Conservation (phyloP, 2,329 filamentous ascomycete species). For the Fusarium begoniae region DNA sequence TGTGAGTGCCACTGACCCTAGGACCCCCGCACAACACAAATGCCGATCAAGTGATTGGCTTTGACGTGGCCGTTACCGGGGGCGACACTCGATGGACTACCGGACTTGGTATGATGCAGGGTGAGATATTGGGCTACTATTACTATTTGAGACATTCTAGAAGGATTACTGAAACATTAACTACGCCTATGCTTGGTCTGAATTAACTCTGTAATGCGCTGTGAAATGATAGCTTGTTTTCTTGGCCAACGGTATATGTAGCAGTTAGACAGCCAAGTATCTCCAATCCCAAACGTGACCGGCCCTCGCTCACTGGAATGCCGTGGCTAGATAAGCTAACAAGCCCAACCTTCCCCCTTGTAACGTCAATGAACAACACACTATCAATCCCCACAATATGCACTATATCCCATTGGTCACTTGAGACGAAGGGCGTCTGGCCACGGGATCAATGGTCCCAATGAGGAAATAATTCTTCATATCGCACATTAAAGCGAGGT, state of each 20-base stretch:
- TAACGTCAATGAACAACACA: not conserved
- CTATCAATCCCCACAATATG: not conserved
- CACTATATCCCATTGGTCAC: not conserved
- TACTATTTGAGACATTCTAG: not conserved
- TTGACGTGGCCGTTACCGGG: constrained; percentile 27
- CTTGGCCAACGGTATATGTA: not conserved
- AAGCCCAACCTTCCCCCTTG: not conserved
- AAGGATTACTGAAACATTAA: not conserved
- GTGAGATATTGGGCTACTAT: not conserved
- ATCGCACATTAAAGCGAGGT: constrained; percentile 20
- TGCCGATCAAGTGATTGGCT: constrained; percentile 5
- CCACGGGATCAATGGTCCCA: constrained; percentile 2
- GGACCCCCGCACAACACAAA: constrained; percentile 10
- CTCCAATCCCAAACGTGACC: not conserved
- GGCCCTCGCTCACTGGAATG: not conserved
- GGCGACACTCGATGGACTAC: not conserved
- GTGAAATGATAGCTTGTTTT: fast-evolving
- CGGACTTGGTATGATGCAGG: not conserved
- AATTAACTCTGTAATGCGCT: fast-evolving
- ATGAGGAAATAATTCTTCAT: constrained; percentile 17
- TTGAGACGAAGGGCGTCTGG: not conserved
- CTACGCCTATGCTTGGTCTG: fast-evolving
- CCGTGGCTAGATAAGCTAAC: not conserved
- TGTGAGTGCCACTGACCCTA: not conserved
- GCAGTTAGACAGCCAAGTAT: not conserved